phyloP scores from a whole-genome alignment of 768 basidiomycete genomes.

The Naganishia randhawae region DNA sequence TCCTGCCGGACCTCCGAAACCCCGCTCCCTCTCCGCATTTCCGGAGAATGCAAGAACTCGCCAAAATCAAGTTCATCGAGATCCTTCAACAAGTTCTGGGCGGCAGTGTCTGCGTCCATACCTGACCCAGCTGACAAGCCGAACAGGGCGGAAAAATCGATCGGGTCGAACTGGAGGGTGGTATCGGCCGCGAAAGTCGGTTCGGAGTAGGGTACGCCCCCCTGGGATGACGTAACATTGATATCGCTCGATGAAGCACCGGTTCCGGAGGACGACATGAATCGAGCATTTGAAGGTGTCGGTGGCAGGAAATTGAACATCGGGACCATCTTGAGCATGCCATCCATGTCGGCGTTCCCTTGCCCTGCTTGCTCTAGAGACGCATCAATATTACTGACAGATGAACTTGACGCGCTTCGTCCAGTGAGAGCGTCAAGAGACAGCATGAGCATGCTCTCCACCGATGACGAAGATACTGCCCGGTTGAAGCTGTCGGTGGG shows the following conservation, averaged over 20 bases:
- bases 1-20: background rate
- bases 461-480: background rate
- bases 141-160: background rate
- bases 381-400: background rate
- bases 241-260: background rate
- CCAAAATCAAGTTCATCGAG: constrained; percentile 15
- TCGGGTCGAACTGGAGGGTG: constrained; percentile 8
- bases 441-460: background rate
- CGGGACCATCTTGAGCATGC: background rate
- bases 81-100: constrained; percentile 11
- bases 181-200: background rate
- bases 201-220: background rate
- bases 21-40: background rate
- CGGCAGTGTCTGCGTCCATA: background rate
- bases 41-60: constrained; percentile 2
- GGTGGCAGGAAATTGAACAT: constrained; percentile 20
- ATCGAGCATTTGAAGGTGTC: background rate
- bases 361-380: background rate
- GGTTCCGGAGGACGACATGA: background rate
- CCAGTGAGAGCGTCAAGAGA: background rate
- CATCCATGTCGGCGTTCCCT: background rate
- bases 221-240: background rate
- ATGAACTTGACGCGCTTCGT: background rate
- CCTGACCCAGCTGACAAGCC: background rate
- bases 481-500: background rate